These are phyloP conservation scores for Casuarina glauca DNA, from an alignment of 306 rosid genomes.

Conservation along the genomic window DNA sequence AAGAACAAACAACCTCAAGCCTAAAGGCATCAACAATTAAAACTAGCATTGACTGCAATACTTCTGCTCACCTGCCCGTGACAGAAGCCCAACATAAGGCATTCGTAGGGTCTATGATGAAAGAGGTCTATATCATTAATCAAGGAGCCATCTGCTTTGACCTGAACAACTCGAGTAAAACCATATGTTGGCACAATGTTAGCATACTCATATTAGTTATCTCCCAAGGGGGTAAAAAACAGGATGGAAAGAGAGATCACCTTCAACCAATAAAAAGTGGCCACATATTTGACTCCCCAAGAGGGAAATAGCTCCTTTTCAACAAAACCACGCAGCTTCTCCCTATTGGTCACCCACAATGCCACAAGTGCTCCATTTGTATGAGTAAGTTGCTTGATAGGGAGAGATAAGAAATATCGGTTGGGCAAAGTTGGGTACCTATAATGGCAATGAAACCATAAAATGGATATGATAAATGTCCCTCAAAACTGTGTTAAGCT, in stretches of 20 bases:
- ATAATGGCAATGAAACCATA: constrained; percentile 21
- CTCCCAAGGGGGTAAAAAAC: constrained; percentile 16
- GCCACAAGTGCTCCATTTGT: constrained; percentile 77
- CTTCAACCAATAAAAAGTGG: constrained; percentile 88
- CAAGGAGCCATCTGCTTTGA: constrained; percentile 73
- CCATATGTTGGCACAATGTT: constrained; percentile 25
- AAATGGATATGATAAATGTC: background rate
- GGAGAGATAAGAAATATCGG: constrained; percentile 69
- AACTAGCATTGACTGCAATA: background rate
- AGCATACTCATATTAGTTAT: background rate
- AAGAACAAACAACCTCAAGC: background rate
- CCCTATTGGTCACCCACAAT: constrained; percentile 95
- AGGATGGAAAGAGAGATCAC: constrained; percentile 36
- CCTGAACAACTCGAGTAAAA: constrained; percentile 47
- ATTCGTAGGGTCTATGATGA: constrained; percentile 92
- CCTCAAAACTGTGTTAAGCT: background rate
- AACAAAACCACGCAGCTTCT: constrained; percentile 77
- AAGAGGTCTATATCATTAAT: constrained; percentile 81
- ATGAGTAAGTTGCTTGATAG: constrained; percentile 75
- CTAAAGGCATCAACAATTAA: constrained; percentile 19
- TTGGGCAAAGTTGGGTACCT: constrained; percentile 94
- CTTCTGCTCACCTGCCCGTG: constrained; percentile 54
- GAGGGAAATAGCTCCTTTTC: constrained; percentile 82
- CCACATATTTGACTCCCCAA: constrained; percentile 75
- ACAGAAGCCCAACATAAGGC: constrained; percentile 73